phyloP scores from a whole-genome alignment of 345 rosid genomes.

The Gossypium herbaceum region DNA sequence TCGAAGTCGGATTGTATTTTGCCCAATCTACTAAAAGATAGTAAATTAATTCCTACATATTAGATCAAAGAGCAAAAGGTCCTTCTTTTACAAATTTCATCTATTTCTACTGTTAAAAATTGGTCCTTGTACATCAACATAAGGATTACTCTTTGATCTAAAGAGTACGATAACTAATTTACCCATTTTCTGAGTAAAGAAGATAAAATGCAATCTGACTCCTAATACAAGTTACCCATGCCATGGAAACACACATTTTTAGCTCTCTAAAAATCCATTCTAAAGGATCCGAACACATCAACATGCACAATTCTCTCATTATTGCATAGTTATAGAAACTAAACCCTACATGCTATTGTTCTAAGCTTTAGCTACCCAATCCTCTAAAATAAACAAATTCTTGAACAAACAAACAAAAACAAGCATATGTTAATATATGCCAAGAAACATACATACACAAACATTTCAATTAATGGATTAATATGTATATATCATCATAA shows the following conservation, averaged over 20 bases:
- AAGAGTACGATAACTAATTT: no score
- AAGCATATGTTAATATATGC: background rate
- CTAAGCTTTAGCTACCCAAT: background rate
- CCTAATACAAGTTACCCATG: no score
- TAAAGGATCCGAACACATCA: background rate
- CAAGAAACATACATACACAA: background rate
- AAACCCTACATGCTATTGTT: background rate
- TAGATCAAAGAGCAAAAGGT: no score
- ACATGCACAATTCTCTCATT: background rate
- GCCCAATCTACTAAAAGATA: no score
- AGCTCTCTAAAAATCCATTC: background rate
- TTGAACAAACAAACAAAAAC: background rate
- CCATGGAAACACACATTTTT: background rate
- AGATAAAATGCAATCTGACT: no score
- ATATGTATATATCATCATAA: background rate
- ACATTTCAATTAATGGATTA: background rate
- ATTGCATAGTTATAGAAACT: background rate
- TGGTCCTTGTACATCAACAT: no score
- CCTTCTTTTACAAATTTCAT: no score
- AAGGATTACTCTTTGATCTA: no score
- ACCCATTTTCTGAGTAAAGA: no score
- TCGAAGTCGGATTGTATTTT: no score
- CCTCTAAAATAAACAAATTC: background rate
- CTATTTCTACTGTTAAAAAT: no score
- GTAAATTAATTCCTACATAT: no score